A percentile compares a stretch with the other conserved stretches of the same genome.
These are phyloP conservation scores for Scalesia atractyloides DNA, from an alignment of 129 eudicot genomes.

Conservation along the genomic window DNA sequence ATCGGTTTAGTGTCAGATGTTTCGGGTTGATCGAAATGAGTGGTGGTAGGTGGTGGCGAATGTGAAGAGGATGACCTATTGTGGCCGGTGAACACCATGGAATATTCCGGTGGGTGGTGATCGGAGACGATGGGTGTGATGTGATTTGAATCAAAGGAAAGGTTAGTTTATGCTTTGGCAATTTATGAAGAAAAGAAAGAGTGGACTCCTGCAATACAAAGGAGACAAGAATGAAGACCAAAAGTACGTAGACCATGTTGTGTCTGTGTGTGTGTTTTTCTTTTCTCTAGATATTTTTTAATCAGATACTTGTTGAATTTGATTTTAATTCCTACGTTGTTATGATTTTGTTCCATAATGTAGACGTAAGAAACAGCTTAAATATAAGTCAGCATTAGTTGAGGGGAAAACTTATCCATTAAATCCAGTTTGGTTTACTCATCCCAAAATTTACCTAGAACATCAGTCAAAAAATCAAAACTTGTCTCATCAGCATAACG, in stretches of 20 bases:
- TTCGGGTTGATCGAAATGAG: conserved; percentile 35
- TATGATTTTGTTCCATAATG: not conserved
- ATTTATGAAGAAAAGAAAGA: too few species aligned
- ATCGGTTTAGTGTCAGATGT: conserved; percentile 18
- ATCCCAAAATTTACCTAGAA: too few species aligned
- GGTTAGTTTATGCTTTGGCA: too few species aligned
- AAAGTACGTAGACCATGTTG: not conserved
- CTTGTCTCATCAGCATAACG: too few species aligned
- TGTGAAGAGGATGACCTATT: not conserved
- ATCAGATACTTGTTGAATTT: not conserved
- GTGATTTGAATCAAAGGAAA: too few species aligned
- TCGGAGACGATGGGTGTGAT: not conserved
- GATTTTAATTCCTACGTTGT: not conserved
- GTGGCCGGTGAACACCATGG: not conserved
- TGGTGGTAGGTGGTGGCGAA: conserved; percentile 32
- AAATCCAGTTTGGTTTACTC: too few species aligned
- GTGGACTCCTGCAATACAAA: not conserved
- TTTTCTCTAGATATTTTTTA: not conserved
- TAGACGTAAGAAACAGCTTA: not conserved
- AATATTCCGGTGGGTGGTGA: not conserved
- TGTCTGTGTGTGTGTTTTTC: not conserved
- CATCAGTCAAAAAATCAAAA: too few species aligned
- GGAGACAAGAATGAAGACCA: conserved; percentile 4
- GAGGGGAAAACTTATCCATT: not conserved
- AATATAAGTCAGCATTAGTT: not conserved